Evolutionary conservation across 164 flowering plant species (phyloP).

Genomic region (Euptelea pleiosperma): DNA sequence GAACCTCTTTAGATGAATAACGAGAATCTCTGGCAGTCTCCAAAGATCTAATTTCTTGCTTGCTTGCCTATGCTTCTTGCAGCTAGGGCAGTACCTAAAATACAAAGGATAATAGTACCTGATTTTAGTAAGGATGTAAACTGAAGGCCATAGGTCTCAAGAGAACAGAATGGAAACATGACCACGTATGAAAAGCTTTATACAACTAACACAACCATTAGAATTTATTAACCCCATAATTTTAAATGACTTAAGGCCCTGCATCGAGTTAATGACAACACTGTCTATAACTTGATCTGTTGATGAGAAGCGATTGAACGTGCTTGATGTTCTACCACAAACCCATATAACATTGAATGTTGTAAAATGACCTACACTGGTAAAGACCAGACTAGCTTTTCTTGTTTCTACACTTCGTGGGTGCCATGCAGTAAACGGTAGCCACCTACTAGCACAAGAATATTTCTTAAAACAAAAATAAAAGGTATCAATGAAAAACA

Average conservation of each 20-base stretch:
- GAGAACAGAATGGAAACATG: no score
- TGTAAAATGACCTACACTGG: background rate
- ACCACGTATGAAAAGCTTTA: no score
- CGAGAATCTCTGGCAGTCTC: conserved; percentile 92
- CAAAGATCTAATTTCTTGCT: conserved; percentile 93
- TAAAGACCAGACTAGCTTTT: no score
- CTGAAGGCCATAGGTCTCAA: no score
- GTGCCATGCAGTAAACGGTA: background rate
- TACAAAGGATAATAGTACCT: background rate
- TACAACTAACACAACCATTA: no score
- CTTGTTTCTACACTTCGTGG: background rate
- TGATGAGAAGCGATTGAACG: background rate
- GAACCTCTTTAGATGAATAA: conserved; percentile 91
- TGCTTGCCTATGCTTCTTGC: conserved; percentile 88
- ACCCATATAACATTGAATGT: background rate
- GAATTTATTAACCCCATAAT: no score
- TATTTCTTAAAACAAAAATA: background rate
- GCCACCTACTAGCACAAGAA: background rate
- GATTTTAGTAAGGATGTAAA: background rate
- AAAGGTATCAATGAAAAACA: background rate
- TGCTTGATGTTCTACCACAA: background rate
- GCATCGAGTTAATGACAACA: background rate
- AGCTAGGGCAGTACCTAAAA: conserved; percentile 81
- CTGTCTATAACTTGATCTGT: background rate
- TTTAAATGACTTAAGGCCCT: no score